These are phyloP conservation scores for Quercus lobata DNA, from an alignment of 331 rosid genomes.

Conservation along the genomic window DNA sequence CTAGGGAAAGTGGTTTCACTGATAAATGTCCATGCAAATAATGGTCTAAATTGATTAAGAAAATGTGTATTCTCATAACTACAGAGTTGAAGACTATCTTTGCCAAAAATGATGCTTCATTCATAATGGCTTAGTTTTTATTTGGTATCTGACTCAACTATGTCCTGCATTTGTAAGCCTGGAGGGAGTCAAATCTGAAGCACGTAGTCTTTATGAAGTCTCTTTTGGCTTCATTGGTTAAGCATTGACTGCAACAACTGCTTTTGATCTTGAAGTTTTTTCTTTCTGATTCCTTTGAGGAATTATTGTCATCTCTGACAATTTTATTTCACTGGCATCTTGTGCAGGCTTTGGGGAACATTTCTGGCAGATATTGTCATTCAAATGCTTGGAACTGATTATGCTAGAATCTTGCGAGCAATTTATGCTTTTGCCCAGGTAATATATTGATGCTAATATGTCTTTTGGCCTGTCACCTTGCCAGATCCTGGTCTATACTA, in stretches of 20 bases:
- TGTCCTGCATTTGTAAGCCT: not conserved
- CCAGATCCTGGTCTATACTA: constrained; percentile 5
- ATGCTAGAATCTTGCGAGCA: constrained; percentile 88
- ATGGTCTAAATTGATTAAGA: too few species aligned
- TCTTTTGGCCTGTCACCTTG: not conserved
- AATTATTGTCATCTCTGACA: constrained; percentile 11
- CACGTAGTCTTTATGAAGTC: not conserved
- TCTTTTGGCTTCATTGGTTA: not conserved
- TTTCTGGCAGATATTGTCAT: constrained; percentile 89
- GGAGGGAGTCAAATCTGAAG: not conserved
- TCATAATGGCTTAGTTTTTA: too few species aligned
- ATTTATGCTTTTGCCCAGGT: constrained; percentile 95
- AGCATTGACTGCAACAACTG: not conserved
- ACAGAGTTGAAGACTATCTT: too few species aligned
- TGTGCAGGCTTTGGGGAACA: constrained; percentile 89
- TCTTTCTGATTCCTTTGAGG: not conserved
- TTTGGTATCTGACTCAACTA: too few species aligned
- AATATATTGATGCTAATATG: constrained; percentile 20
- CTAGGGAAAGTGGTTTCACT: too few species aligned
- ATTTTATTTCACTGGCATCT: constrained; percentile 18
- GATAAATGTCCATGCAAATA: too few species aligned
- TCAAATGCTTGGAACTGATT: constrained; percentile 97
- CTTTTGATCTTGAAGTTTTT: not conserved
- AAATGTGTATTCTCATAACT: too few species aligned
- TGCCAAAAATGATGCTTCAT: too few species aligned